Evolutionary conservation across 768 basidiomycete species (phyloP), one percentile per base, ranked within the genome.

Genomic region (Leccinum disarticulatum): DNA sequence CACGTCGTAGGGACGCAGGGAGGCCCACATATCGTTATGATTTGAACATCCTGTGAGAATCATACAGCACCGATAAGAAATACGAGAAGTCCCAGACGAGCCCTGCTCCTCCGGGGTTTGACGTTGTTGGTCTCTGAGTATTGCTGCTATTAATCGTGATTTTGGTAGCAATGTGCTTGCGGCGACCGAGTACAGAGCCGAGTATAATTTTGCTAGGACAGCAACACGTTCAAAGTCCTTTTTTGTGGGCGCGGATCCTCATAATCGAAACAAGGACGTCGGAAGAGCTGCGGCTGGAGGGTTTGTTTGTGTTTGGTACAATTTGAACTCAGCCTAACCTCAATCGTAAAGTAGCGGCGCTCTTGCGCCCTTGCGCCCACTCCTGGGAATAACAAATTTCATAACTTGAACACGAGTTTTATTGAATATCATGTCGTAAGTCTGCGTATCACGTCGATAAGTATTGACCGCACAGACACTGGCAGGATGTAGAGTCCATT

Each of bases 211-310:
- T 33, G 8, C 52, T 17, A 17, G n/a, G 17, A 43, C 27, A 35
- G 22, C 6, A 46, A 53, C 46, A 57, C 9, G 9, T 41, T 19
- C 54, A 58, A 58, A 47, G 60, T 53, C 15, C 55, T 55, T 50
- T 17, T 57, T 51, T 57, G 61, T 60, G 25, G 27, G 56, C 58
- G 65, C 33, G 9, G 58, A 60, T 60, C 58, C 47, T 27, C 38
- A 33, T 28, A 27, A 19, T 17, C 17, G 36, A 53, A 47, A 54
- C 13, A 7, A 22, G 6, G 33, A 33, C 25, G 4, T 41, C 38
- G 41, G 14, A 41, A 22, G 22, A 22, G 22, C 22, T 22, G 22
- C 22, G 22, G 22, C 22, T 22, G 22, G 22, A 22, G 22, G 22
- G 22, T 22, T 22, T 22, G 22, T 22, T 22, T 22, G 22, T 22